phyloP scores from a whole-genome alignment of 2,329 filamentous ascomycete species.

The Phoma sp. region DNA sequence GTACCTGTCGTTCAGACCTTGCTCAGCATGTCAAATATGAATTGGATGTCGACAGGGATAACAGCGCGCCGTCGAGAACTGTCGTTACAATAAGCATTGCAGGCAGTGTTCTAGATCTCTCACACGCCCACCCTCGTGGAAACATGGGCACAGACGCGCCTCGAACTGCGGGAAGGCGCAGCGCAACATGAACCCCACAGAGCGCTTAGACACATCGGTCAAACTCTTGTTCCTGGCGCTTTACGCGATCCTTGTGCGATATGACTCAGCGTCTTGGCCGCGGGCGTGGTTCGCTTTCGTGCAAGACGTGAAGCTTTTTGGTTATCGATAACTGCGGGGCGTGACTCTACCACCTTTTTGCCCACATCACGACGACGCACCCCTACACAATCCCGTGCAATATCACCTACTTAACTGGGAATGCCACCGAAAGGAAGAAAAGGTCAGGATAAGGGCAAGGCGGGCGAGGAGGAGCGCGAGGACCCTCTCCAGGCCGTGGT shows the following conservation, averaged over 20 bases:
- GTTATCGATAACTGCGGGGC: slow-evolving; percentile 20
- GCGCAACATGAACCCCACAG: slow-evolving; percentile 18
- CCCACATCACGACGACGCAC: neutral
- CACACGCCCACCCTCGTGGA: slow-evolving; percentile 23
- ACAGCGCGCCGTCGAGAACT: slow-evolving; percentile 5
- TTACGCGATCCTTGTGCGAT: slow-evolving; percentile 13
- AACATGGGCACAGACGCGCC: slow-evolving; percentile 20
- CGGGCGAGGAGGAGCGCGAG: slow-evolving; percentile 63
- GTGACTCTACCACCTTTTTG: slow-evolving; percentile 18
- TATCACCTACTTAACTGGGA: slow-evolving; percentile 7
- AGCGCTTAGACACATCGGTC: slow-evolving; percentile 14
- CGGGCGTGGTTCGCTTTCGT: slow-evolving; percentile 10
- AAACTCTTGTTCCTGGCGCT: slow-evolving; percentile 11
- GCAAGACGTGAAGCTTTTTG: slow-evolving; percentile 10
- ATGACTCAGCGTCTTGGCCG: slow-evolving; percentile 17
- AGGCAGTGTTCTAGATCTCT: slow-evolving; percentile 38
- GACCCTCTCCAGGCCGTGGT: slow-evolving; percentile 69
- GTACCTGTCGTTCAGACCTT: neutral
- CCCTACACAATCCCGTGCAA: neutral
- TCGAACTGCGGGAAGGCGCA: slow-evolving; percentile 18
- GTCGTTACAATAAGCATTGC: slow-evolving; percentile 48
- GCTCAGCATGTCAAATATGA: neutral
- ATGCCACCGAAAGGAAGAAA: slow-evolving; percentile 60
- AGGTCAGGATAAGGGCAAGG: slow-evolving; percentile 48
- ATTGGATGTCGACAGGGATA: neutral